Evolutionary conservation across 306 rosid species (phyloP), one percentile per base, ranked within the genome.

Genomic region (Canavalia ensiformis): DNA sequence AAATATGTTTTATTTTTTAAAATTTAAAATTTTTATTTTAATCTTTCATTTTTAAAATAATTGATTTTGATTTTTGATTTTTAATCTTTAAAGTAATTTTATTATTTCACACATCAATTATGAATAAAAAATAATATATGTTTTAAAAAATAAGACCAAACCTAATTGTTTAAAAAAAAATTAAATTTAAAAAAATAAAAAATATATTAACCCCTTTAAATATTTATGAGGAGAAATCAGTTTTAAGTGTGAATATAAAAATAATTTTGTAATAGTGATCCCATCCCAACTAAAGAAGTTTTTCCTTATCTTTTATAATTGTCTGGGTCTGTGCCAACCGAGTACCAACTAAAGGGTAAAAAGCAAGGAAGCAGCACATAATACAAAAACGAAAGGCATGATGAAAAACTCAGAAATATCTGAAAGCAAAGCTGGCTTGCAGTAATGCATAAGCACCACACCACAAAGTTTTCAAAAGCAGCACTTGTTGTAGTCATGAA

Each of bases 331-430:
- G 47, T 11, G 51, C 68, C 68, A 65, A 63, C 75, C 60, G 44
- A 31, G 51, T 45, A 73, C 59, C 80, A 74, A 82, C 80, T 81
- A 81, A 81, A 81, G 63, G 54, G 6, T 18, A 18, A 60, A 81
- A 80, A 63, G 42, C 58, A 52, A 63, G 0, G 37, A 45, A 63
- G 51, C 65, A 50, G 0, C 57, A 52, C 28, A 80, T 60, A 80
- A 60, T 59, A 80, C 64, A 80, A 80, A 37, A 72, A 37, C 67
- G 25, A 72, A 80, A 72, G 35, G 9, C 8, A 70, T 80, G 51
- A 60, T 47, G 62, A 45, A 42, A 55, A 45, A 13, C 13, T 57
- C 45, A 37, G 7, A 49, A 80, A 80, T 10, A 28, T 59, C 78
- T 49, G 34, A n/a, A 39, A 37, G 33, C 73, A 62, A 62, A 62